Evolutionary conservation across 106 monocot genomes (phyloP), one percentile per base, ranked within the genome.

Genomic region (Dioscorea alata): DNA sequence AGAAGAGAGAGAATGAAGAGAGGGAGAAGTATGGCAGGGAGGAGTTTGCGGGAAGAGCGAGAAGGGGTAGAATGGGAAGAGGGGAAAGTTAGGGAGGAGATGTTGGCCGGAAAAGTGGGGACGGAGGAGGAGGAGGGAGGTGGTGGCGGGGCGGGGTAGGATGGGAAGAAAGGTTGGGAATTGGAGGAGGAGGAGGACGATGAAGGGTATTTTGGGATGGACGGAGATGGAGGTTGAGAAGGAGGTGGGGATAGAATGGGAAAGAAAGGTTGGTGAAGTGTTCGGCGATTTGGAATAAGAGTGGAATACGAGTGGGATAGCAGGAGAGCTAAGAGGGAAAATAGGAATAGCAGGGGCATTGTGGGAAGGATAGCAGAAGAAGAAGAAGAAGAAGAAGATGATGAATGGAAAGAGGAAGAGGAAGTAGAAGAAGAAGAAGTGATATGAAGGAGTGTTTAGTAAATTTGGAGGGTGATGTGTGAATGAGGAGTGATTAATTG

Each of bases 211-310:
- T 42, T 48, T 50, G 34, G 76, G 62, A 19, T n/a, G 50, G 10
- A 50, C 23, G 42, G 6, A 10, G 42, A 42, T 64, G 68, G 60
- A 48, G 60, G 49, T n/a, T 15, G 42, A 42, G 42, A 10, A 16
- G 65, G 74, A 5, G 59, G 33, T 4, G 49, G 50, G 66, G 42
- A 21, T 61, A 62, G 16, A 33, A 25, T 33, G 61, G 72, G 84
- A 68, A 81, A 81, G 58, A 78, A 64, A 8, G 81, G 88, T 23
- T 79, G 65, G 60, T 81, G 88, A 10, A 88, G 81, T 1, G 56
- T 58, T 19, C 83, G 71, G 16, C 84, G 34, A 69, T 15, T 68
- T 14, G 50, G 51, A 8, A 23, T 17, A n/a, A 64, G 23, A 54
- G 28, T 31, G 4, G 76, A 48, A 42, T 42, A 42, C 0, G 42